Conservation (phyloP, 1,139 yeast species). For the Nakaseomyces glabratus region DNA sequence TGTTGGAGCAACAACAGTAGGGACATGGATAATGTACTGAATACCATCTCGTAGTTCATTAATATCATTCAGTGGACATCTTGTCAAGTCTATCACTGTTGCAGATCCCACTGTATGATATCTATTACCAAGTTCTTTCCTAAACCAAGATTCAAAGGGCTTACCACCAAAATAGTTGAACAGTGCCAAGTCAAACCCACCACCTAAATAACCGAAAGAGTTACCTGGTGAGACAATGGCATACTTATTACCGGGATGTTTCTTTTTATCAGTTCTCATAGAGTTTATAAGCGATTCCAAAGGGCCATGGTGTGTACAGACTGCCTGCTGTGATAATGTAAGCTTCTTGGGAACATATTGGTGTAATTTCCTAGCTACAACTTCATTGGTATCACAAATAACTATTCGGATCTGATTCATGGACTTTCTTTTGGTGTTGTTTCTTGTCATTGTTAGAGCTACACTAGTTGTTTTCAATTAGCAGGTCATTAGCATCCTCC, state of each 20-base stretch:
- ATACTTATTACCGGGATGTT: conserved; percentile 7
- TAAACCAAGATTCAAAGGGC: conserved; percentile 23
- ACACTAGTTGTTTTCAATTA: no score
- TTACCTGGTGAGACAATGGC: conserved; percentile 46
- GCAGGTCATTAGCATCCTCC: no score
- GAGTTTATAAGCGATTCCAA: conserved; percentile 12
- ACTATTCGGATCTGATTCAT: conserved; percentile 13
- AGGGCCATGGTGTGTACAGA: conserved; percentile 12
- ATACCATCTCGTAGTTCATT: conserved; percentile 19
- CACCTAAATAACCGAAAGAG: conserved; percentile 42
- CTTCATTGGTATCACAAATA: conserved; percentile 20
- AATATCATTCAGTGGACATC: conserved; percentile 9
- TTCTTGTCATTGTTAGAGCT: no score
- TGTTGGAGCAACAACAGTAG: conserved; percentile 42
- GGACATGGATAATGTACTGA: conserved; percentile 36
- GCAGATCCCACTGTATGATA: conserved; percentile 26
- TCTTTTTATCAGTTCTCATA: conserved; percentile 6
- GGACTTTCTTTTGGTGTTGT: no score
- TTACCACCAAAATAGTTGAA: conserved; percentile 32
- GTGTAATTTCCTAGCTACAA: conserved; percentile 8
- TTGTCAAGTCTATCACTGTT: conserved; percentile 19
- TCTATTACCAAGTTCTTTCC: conserved; percentile 20
- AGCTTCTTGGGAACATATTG: not conserved
- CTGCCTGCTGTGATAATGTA: not conserved
- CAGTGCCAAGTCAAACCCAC: conserved; percentile 43